phyloP scores from a whole-genome alignment of 805 yeast genomes.

The Suhomyces vadensis region DNA sequence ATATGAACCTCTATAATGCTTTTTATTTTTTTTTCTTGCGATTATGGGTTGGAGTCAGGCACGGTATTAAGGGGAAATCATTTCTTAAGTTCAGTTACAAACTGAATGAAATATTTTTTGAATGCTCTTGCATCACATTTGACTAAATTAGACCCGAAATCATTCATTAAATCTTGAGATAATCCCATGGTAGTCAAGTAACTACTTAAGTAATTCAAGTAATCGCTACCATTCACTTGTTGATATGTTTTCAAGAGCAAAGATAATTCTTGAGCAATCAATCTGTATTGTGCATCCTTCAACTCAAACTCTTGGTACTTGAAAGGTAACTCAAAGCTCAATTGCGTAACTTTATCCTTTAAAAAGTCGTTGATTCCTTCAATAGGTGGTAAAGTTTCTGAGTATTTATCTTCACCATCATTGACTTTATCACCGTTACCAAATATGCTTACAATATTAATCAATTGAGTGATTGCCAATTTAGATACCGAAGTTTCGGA shows the following conservation, averaged over 20 bases:
- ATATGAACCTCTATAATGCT: constrained; percentile 5
- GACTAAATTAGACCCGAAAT: constrained; percentile 61
- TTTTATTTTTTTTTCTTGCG: not conserved
- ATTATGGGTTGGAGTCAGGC: too few species aligned
- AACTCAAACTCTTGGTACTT: constrained; percentile 63
- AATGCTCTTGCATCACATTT: constrained; percentile 61
- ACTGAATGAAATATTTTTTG: constrained; percentile 64
- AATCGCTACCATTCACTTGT: constrained; percentile 41
- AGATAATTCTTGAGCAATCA: constrained; percentile 73
- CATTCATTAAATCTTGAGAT: constrained; percentile 58
- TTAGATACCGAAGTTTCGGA: constrained; percentile 68
- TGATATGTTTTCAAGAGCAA: constrained; percentile 64
- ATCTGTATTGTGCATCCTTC: constrained; percentile 77
- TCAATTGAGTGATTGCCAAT: constrained; percentile 66
- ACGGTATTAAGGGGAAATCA: too few species aligned
- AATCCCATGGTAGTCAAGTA: constrained; percentile 60
- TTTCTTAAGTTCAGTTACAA: constrained; percentile 36
- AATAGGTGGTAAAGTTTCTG: constrained; percentile 47
- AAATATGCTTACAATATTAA: constrained; percentile 60
- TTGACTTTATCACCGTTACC: constrained; percentile 59
- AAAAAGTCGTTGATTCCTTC: constrained; percentile 74
- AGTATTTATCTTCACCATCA: constrained; percentile 60
- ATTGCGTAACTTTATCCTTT: constrained; percentile 63
- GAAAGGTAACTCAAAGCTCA: constrained; percentile 80
- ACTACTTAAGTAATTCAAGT: constrained; percentile 47